Conservation (phyloP, 495 filamentous ascomycete species). For the Penicillium cosmopolitanum region DNA sequence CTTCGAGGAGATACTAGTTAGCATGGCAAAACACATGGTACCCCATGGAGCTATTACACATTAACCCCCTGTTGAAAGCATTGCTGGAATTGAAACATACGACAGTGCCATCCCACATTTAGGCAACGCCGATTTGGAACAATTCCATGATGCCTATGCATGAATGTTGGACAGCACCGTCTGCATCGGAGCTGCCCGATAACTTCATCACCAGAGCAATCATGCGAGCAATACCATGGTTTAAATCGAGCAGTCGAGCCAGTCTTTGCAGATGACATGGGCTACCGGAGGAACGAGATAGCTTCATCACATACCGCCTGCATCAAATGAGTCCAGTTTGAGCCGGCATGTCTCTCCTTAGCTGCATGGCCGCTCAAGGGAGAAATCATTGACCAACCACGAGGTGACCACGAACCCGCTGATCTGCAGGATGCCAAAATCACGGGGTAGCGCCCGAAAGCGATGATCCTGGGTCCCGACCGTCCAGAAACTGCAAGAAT, state of each 20-base stretch:
- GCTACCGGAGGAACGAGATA: not conserved
- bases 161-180: not conserved
- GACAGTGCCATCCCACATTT: too few species aligned
- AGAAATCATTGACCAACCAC: not conserved
- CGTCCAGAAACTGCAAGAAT: not conserved
- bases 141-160: not conserved
- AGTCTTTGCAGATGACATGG: not conserved
- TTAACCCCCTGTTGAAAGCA: not conserved
- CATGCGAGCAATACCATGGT: not conserved
- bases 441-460: not conserved
- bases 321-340: not conserved
- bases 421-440: conserved; percentile 2
- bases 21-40: not conserved
- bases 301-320: not conserved
- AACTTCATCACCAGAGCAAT: not conserved
- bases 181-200: not conserved
- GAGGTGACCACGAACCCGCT: not conserved
- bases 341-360: not conserved
- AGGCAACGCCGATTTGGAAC: not conserved
- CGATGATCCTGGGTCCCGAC: not conserved
- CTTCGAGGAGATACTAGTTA: not conserved
- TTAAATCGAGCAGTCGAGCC: not conserved
- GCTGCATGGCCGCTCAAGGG: conserved; percentile 2
- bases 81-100: conserved; percentile 1
- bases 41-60: not conserved